A percentile compares a stretch with the other conserved stretches of the same genome.
phyloP scores from a whole-genome alignment of 2,329 filamentous ascomycete species.

The Venturia oleaginea region DNA sequence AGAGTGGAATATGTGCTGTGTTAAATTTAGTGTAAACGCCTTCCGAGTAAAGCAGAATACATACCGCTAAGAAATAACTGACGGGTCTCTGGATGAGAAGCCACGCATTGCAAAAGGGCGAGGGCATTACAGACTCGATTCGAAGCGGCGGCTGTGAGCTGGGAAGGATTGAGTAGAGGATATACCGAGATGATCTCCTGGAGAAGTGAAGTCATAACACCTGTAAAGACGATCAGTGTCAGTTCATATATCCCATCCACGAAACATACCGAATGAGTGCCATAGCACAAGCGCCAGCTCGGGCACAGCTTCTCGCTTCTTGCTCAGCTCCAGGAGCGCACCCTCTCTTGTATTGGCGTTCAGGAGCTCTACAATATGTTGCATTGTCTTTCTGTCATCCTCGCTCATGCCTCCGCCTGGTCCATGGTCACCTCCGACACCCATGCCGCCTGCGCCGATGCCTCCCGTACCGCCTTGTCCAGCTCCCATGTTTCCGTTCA shows the following conservation, averaged over 20 bases:
- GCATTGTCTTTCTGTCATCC: slow-evolving; percentile 86
- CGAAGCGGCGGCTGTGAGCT: slow-evolving; percentile 92
- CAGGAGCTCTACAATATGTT: slow-evolving; percentile 84
- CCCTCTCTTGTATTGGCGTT: slow-evolving; percentile 81
- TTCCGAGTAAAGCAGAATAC: neutral
- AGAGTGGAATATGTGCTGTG: slow-evolving; percentile 89
- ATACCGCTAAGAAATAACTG: slow-evolving; percentile 87
- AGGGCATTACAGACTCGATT: slow-evolving; percentile 97
- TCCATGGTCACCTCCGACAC: neutral
- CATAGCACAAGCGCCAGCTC: slow-evolving; percentile 93
- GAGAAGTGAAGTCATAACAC: slow-evolving; percentile 94
- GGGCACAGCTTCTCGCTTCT: slow-evolving; percentile 96
- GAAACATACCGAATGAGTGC: slow-evolving; percentile 84
- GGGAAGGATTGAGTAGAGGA: slow-evolving; percentile 88
- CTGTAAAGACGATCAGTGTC: slow-evolving; percentile 38
- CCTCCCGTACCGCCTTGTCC: neutral
- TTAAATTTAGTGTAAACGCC: slow-evolving; percentile 1
- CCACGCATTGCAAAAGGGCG: slow-evolving; percentile 90
- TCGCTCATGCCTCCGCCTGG: slow-evolving; percentile 50
- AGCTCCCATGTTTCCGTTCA: slow-evolving; percentile 6
- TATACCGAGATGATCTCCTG: slow-evolving; percentile 99
- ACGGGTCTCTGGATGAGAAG: slow-evolving; percentile 92
- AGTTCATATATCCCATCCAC: slow-evolving; percentile 8
- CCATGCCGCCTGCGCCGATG: slow-evolving; percentile 17
- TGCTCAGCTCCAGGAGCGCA: slow-evolving; percentile 89